Percentiles rank a stretch among this genome's conserved stretches.
phyloP scores from a whole-genome alignment of 2,329 filamentous ascomycete species.

The Pseudogymnoascus sp. region DNA sequence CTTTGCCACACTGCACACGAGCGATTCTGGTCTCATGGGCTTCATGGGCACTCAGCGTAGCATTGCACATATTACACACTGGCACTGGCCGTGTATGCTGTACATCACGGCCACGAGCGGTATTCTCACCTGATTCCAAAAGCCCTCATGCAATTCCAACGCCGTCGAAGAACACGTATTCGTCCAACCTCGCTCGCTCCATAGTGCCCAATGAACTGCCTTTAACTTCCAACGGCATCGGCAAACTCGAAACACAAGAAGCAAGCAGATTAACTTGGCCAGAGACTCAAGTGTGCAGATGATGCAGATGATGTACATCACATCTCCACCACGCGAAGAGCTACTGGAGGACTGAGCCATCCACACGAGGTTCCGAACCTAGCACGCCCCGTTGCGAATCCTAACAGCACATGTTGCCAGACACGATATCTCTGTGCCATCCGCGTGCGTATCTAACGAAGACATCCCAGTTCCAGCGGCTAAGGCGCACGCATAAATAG shows the following conservation, averaged over 20 bases:
- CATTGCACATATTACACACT: background rate
- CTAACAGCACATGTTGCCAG: background rate
- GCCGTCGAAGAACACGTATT: background rate
- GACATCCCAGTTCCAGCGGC: background rate
- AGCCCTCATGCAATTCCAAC: background rate
- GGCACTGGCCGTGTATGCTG: background rate
- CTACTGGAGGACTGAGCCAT: background rate
- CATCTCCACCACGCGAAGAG: background rate
- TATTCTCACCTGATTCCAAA: background rate
- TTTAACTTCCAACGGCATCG: background rate
- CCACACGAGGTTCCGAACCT: background rate
- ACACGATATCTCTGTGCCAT: background rate
- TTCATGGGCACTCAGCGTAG: background rate
- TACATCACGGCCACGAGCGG: background rate
- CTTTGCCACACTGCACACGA: background rate
- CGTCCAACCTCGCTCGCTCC: background rate
- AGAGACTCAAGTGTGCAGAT: background rate
- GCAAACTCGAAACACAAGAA: constrained; percentile 6
- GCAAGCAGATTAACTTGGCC: background rate
- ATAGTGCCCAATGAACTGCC: background rate
- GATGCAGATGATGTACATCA: background rate
- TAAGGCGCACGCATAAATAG: background rate
- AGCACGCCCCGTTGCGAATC: background rate
- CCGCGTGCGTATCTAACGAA: background rate
- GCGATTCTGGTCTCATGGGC: background rate